Evolutionary conservation across 495 filamentous ascomycete species (phyloP).

Genomic region (Talaromyces wortmannii): DNA sequence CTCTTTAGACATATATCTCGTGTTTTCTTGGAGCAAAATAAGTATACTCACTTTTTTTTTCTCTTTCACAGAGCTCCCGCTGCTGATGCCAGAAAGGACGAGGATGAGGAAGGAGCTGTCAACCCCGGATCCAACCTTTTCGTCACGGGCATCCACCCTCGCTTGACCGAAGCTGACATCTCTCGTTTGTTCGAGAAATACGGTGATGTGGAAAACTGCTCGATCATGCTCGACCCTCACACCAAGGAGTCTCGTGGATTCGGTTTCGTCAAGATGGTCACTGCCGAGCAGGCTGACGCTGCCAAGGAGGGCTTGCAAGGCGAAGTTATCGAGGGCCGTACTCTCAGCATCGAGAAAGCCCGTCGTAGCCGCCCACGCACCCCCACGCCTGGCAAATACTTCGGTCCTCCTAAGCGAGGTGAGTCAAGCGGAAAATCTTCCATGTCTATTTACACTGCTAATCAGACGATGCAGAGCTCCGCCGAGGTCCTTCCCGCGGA

Average conservation of each 20-base stretch:
- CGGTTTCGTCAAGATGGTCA: constrained; percentile 98
- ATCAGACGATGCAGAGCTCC: neutral
- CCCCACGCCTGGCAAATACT: constrained; percentile 98
- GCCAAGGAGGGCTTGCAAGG: constrained; percentile 95
- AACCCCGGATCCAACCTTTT: constrained; percentile 98
- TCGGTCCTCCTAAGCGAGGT: constrained; percentile 97
- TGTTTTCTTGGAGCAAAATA: neutral
- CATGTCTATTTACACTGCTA: neutral
- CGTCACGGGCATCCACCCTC: constrained; percentile 95
- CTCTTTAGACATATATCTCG: neutral
- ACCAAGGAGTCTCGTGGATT: constrained; percentile 98
- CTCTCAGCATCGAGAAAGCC: constrained; percentile 98
- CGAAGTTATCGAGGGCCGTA: constrained; percentile 91
- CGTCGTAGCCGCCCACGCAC: constrained; percentile 89
- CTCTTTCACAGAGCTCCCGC: constrained; percentile 28
- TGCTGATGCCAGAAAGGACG: constrained; percentile 27
- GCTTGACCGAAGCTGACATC: constrained; percentile 84
- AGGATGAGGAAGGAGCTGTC: constrained; percentile 71
- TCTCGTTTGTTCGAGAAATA: constrained; percentile 97
- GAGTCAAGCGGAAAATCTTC: constrained; percentile 25
- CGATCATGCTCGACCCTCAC: constrained; percentile 98
- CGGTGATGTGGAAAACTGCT: constrained; percentile 96
- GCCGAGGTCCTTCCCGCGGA: constrained; percentile 37
- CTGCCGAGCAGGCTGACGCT: constrained; percentile 86
- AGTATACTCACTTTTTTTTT: neutral